Evolutionary conservation across 768 basidiomycete species (phyloP).

Genomic region (Leucosporidium scottii): DNA sequence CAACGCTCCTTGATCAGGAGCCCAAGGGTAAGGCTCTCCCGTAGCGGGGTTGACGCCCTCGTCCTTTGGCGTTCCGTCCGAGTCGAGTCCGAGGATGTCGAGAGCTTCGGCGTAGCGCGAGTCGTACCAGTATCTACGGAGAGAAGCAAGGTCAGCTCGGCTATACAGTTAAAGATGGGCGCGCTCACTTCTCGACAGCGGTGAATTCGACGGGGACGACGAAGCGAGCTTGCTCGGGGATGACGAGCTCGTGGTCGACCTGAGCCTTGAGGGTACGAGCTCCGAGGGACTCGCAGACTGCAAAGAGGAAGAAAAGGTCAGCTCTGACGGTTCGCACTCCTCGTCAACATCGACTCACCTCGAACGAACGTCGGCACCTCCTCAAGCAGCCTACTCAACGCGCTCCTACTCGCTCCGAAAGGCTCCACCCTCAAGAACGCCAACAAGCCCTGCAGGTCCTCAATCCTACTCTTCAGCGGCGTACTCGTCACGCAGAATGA

Average conservation of each 20-base stretch:
- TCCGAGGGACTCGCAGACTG: slow-evolving; percentile 40
- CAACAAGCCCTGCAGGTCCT: slow-evolving; percentile 41
- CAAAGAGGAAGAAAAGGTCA: too few relatives aligned
- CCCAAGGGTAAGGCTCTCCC: neutral
- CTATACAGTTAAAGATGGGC: too few relatives aligned
- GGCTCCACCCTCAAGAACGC: slow-evolving; percentile 38
- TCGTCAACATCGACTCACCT: too few relatives aligned
- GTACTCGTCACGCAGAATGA: slow-evolving; percentile 45
- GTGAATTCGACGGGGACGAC: slow-evolving; percentile 43
- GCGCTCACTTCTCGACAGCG: slow-evolving; percentile 25
- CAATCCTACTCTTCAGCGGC: slow-evolving; percentile 41
- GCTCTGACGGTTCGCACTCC: too few relatives aligned
- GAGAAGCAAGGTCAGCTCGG: too few relatives aligned
- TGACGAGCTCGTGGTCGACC: slow-evolving; percentile 38
- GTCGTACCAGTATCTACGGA: slow-evolving; percentile 23
- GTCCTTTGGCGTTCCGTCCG: slow-evolving; percentile 9
- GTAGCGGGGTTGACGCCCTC: neutral
- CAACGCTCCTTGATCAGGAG: slow-evolving; percentile 20
- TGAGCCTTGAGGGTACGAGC: slow-evolving; percentile 42
- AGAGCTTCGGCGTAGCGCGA: slow-evolving; percentile 16
- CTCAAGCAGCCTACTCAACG: slow-evolving; percentile 15
- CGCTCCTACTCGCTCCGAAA: slow-evolving; percentile 3
- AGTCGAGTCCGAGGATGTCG: slow-evolving; percentile 8
- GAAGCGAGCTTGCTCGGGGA: slow-evolving; percentile 41
- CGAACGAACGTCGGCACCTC: slow-evolving; percentile 21